These are phyloP conservation scores for Helminthosporium solani DNA, from an alignment of 2,329 filamentous ascomycete genomes.

Conservation along the genomic window DNA sequence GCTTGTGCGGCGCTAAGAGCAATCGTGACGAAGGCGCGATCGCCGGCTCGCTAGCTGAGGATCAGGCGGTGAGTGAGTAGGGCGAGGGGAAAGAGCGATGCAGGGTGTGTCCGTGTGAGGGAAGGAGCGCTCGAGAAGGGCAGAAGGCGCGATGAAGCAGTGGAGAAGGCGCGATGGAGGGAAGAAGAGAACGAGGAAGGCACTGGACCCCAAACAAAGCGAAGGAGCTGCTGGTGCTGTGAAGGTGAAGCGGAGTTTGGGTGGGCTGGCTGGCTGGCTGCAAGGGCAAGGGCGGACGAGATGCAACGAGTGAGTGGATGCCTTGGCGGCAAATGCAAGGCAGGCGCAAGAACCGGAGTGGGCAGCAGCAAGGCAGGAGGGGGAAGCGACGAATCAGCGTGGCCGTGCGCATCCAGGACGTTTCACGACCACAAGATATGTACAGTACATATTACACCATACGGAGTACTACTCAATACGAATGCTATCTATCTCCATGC, in stretches of 20 bases:
- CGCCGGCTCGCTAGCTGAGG: slow-evolving; percentile 11
- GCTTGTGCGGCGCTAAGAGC: slow-evolving; percentile 35
- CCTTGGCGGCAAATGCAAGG: slow-evolving; percentile 26
- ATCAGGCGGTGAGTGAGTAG: slow-evolving; percentile 4
- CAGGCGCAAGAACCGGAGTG: too few relatives aligned
- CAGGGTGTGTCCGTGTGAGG: too few relatives aligned
- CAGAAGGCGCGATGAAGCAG: neutral
- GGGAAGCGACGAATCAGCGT: slow-evolving; percentile 31
- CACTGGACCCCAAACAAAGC: neutral
- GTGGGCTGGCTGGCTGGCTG: too few relatives aligned
- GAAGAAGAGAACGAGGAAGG: neutral
- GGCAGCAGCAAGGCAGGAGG: too few relatives aligned
- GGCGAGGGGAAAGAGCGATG: neutral
- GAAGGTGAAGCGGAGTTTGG: slow-evolving; percentile 6
- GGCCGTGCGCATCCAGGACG: too few relatives aligned
- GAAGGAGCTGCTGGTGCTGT: neutral
- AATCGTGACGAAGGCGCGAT: slow-evolving; percentile 24
- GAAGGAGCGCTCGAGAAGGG: neutral
- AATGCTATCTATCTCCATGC: too few relatives aligned
- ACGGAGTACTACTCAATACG: too few relatives aligned
- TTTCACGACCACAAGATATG: too few relatives aligned
- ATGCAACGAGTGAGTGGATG: slow-evolving; percentile 10
- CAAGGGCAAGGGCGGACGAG: slow-evolving; percentile 9
- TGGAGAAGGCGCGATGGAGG: neutral
- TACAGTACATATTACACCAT: too few relatives aligned